Conservation (phyloP, 139 green algal species). For the Chlorella sp. region DNA sequence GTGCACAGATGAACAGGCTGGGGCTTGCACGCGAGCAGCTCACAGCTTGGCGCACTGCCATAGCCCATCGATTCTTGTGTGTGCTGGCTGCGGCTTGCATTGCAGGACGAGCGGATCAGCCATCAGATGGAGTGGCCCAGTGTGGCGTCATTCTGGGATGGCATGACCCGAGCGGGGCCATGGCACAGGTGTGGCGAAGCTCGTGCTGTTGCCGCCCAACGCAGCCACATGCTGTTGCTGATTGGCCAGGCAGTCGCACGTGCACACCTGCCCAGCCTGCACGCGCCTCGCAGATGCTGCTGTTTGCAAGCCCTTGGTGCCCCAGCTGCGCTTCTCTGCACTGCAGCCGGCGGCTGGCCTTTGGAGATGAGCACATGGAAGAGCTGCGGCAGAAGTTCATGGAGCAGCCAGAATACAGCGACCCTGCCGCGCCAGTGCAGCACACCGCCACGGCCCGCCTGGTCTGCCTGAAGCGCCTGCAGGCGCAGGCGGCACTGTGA, state of each 20-base stretch:
- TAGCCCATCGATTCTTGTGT: no score
- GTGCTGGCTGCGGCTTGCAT: no score
- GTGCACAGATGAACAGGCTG: no score
- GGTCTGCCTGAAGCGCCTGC: slow-evolving; percentile 18
- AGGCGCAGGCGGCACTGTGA: not conserved
- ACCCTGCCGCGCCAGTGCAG: not conserved
- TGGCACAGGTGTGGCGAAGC: slow-evolving; percentile 42
- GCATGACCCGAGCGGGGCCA: slow-evolving; percentile 10
- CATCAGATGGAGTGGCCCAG: slow-evolving; percentile 29
- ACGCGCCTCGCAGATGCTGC: no score
- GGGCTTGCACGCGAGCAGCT: no score
- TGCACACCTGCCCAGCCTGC: no score
- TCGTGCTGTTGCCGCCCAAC: no score
- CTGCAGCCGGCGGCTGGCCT: slow-evolving; percentile 26
- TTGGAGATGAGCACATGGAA: slow-evolving; percentile 29
- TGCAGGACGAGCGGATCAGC: slow-evolving; percentile 3
- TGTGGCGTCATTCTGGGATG: slow-evolving; percentile 27
- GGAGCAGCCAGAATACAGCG: slow-evolving; percentile 3
- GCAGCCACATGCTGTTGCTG: no score
- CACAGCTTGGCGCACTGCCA: no score
- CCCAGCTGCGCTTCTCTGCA: no score
- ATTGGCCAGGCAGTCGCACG: no score
- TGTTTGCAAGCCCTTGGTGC: no score
- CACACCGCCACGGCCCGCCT: slow-evolving; percentile 10
- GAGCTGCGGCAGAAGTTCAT: slow-evolving; percentile 28